Evolutionary conservation across 2,329 filamentous ascomycete species (phyloP).

Genomic region (Verticillium klebahnii): DNA sequence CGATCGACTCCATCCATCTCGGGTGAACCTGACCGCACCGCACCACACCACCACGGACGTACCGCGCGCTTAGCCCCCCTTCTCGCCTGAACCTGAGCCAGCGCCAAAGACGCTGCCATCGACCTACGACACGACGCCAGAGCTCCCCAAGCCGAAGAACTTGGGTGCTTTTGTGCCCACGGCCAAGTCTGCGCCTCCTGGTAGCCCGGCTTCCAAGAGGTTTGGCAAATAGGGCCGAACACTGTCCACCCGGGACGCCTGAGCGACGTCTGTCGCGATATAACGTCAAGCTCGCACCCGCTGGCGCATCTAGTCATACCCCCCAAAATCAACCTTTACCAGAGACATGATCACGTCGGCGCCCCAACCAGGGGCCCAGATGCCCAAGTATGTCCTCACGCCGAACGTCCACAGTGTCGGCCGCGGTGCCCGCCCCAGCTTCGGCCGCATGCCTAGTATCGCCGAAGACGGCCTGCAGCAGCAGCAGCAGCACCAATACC

Average conservation of each 20-base stretch:
- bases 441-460: slow-evolving; percentile 31
- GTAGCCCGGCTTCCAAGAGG: not conserved
- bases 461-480: slow-evolving; percentile 24
- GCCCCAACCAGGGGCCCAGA: not conserved
- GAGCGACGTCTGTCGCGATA: not conserved
- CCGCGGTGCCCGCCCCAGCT: slow-evolving; percentile 15
- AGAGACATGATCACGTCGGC: not conserved
- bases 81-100: not conserved
- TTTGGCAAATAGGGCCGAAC: not conserved
- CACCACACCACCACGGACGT: not conserved
- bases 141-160: not conserved
- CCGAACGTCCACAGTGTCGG: slow-evolving; percentile 1
- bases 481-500: not conserved
- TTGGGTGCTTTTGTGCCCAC: not conserved
- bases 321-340: not conserved
- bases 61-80: not conserved
- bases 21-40: not conserved
- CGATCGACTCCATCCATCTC: not conserved
- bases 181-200: not conserved
- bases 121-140: not conserved
- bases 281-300: not conserved
- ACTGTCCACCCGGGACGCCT: not conserved
- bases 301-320: not conserved
- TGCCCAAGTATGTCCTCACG: slow-evolving; percentile 13
- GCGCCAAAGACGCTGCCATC: not conserved